phyloP scores from a whole-genome alignment of 2,329 filamentous ascomycete species.

The Coniella lustricola region DNA sequence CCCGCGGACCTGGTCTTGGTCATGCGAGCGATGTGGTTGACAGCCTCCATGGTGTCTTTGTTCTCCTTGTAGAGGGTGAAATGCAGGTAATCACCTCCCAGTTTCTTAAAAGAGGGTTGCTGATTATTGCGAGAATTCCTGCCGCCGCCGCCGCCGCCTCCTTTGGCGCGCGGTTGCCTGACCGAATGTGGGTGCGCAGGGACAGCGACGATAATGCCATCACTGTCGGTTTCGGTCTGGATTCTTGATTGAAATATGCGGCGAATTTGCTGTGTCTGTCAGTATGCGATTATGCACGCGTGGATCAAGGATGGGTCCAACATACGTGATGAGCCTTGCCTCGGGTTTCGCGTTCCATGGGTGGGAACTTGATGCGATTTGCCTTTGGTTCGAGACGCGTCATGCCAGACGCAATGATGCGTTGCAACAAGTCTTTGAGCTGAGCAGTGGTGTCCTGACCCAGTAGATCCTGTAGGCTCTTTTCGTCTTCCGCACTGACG shows the following conservation, averaged over 20 bases:
- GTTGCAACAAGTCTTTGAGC: constrained; percentile 35
- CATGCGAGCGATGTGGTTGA: constrained; percentile 67
- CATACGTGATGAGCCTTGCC: constrained; percentile 42
- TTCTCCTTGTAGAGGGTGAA: constrained; percentile 96
- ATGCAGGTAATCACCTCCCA: constrained; percentile 71
- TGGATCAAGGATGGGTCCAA: background rate
- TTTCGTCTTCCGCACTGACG: constrained; percentile 26
- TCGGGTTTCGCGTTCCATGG: constrained; percentile 37
- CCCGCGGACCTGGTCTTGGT: constrained; percentile 68
- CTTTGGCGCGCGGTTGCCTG: constrained; percentile 20
- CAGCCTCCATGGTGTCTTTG: constrained; percentile 89
- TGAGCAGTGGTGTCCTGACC: constrained; percentile 33
- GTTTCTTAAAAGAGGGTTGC: constrained; percentile 17
- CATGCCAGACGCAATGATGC: constrained; percentile 23
- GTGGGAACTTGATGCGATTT: constrained; percentile 31
- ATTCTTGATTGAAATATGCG: constrained; percentile 72
- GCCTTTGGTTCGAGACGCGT: constrained; percentile 22
- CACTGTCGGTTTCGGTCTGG: constrained; percentile 60
- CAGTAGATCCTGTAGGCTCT: constrained; percentile 32
- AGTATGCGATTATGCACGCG: background rate
- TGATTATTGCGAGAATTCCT: constrained; percentile 17
- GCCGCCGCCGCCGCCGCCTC: constrained; percentile 24
- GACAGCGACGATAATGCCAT: constrained; percentile 57
- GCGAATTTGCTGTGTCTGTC: constrained; percentile 49
- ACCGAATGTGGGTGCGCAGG: constrained; percentile 46